Conservation (phyloP, 1,284 basidiomycete species). For the Melampsora larici-populina region DNA sequence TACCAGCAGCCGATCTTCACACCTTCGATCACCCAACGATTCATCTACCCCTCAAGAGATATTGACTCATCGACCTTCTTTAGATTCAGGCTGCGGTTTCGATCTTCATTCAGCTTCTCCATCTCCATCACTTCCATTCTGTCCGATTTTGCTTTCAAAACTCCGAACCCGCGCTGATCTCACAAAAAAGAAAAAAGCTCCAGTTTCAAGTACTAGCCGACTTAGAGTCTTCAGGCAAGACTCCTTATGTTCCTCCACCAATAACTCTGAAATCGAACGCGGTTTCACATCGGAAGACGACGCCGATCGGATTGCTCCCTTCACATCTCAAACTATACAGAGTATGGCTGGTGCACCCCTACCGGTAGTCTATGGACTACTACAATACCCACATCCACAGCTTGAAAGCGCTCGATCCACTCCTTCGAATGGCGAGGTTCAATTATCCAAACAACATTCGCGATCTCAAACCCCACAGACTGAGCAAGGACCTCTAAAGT, state of each 20-base stretch:
- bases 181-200: constrained; percentile 8
- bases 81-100: too few relatives aligned
- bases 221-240: neutral
- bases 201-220: constrained; percentile 9
- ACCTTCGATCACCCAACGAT: neutral
- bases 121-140: too few relatives aligned
- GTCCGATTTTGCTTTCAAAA: too few relatives aligned
- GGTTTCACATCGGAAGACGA: constrained; percentile 19
- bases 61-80: too few relatives aligned
- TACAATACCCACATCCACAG: neutral
- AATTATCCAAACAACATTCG: neutral
- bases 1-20: neutral
- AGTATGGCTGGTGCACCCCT: constrained; percentile 18
- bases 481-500: neutral
- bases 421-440: neutral
- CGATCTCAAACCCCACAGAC: neutral
- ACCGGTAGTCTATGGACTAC: constrained; percentile 5
- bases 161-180: too few relatives aligned
- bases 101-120: too few relatives aligned
- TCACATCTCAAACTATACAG: neutral
- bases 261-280: constrained; percentile 9
- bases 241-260: neutral
- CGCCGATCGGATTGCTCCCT: neutral
- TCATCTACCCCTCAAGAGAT: neutral
- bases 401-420: neutral